phyloP scores from a whole-genome alignment of 192 early-diverging fungal genomes.

The Oehlia diaphana region DNA sequence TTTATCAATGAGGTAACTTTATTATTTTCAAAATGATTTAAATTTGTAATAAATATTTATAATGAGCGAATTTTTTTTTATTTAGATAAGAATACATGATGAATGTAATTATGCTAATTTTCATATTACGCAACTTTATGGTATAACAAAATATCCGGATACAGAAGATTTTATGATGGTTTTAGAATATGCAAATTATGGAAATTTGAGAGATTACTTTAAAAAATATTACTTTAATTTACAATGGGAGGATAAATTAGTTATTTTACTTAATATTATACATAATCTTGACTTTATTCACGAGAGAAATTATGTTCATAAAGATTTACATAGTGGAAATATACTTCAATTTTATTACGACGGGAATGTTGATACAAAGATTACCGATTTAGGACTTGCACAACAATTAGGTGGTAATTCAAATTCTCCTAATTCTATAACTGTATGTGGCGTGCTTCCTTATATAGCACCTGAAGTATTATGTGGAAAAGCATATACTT shows the following conservation, averaged over 20 bases:
- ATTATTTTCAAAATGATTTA: no score
- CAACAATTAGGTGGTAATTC: background rate
- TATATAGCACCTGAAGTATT: constrained; percentile 45
- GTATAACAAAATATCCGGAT: constrained; percentile 3
- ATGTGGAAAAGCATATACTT: constrained; percentile 32
- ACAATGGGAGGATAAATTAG: constrained; percentile 5
- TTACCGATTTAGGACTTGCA: constrained; percentile 31
- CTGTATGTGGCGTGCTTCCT: constrained; percentile 36
- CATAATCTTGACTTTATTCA: no score
- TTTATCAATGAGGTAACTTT: background rate
- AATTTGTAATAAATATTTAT: no score
- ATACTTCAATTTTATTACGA: constrained; percentile 2
- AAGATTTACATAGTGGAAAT: constrained; percentile 31
- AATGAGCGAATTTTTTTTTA: no score
- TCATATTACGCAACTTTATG: background rate
- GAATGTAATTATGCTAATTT: background rate
- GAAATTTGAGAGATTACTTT: constrained; percentile 6
- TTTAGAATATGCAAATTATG: background rate
- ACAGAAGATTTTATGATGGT: constrained; percentile 9
- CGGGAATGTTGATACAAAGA: background rate
- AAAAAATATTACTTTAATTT: background rate
- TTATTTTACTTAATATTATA: background rate
- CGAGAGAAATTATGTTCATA: constrained; percentile 29
- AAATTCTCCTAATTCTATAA: background rate
- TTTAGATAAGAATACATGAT: background rate